A percentile compares a stretch with the other conserved stretches of the same genome.
Evolutionary conservation across 257 asterid species (phyloP).

Genomic region (Lithospermum erythrorhizon): DNA sequence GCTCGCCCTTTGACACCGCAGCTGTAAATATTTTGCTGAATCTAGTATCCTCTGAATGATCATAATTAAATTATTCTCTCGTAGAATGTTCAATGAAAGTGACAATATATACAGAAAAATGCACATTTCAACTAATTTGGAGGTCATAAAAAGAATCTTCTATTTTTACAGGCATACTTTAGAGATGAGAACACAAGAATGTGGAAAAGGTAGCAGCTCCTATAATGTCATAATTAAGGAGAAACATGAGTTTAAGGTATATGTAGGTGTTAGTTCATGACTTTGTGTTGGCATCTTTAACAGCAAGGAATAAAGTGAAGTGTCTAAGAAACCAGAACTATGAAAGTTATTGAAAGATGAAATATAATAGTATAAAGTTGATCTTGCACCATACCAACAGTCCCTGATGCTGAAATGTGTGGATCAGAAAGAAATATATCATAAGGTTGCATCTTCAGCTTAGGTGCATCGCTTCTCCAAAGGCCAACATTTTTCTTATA

Average conservation of each 20-base stretch:
- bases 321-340: neutral
- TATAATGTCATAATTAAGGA: too few species aligned
- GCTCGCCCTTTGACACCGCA: neutral
- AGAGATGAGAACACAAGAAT: too few species aligned
- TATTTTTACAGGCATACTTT: too few species aligned
- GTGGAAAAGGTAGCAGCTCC: too few species aligned
- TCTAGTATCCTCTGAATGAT: neutral
- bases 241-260: too few species aligned
- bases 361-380: neutral
- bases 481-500: constrained; percentile 43
- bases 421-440: constrained; percentile 65
- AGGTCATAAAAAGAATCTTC: neutral
- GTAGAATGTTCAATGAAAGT: neutral
- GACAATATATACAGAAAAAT: neutral
- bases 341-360: neutral
- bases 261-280: too few species aligned
- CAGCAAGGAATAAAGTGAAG: too few species aligned
- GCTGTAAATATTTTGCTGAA: neutral
- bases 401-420: constrained; percentile 58
- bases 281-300: too few species aligned
- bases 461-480: constrained; percentile 71
- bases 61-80: neutral
- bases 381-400: constrained; percentile 39
- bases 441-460: constrained; percentile 66
- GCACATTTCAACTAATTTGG: neutral